Evolutionary conservation across 148 eudicot genomes (phyloP), one percentile per base, ranked within the genome.

Genomic region (Arbutus unedo): DNA sequence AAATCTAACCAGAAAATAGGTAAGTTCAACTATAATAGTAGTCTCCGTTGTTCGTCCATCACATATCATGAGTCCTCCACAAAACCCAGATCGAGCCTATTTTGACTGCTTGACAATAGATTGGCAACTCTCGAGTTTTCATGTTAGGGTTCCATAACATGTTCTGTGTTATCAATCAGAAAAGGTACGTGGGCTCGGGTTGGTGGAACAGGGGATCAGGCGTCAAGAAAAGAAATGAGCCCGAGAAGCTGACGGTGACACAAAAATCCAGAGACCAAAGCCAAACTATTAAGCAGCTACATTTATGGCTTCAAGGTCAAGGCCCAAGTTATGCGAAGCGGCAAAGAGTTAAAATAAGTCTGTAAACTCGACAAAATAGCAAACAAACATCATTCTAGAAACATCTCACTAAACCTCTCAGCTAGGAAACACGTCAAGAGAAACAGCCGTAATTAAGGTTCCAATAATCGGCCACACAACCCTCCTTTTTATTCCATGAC

Each of bases 371-470:
- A 74, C 6, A 0, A 31, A 74, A 11, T 74, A n/a, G 0, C 51
- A 49, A 19, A 23, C 3, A 47, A n/a, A 16, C 6, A n/a, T 74
- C 47, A 18, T 74, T 11, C 38, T n/a, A n/a, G 77, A 74, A 74
- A 48, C 54, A 74, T 74, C 38, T 47, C 14, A 55, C 23, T 85
- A 45, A 87, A 59, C 11, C 81, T 47, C 45, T 25, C 19, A 73
- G 77, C 51, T 8, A 47, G 54, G 54, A 43, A 60, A 79, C n/a
- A 60, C 67, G 6, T 38, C 21, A 57, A 11, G 62, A 10, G 71
- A 74, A 74, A 74, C 50, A 8, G 44, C 23, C 2, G 55, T 21
- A 59, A 55, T 44, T n/a, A 48, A 14, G 11, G 21, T 48, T 64
- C 4, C 38, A 48, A 55, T 54, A 25, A n/a, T 2, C 3, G 51